A percentile compares a stretch with the other conserved stretches of the same genome.
Evolutionary conservation across 495 filamentous ascomycete genomes (phyloP).

Genomic region (Penicillium samsonianum): DNA sequence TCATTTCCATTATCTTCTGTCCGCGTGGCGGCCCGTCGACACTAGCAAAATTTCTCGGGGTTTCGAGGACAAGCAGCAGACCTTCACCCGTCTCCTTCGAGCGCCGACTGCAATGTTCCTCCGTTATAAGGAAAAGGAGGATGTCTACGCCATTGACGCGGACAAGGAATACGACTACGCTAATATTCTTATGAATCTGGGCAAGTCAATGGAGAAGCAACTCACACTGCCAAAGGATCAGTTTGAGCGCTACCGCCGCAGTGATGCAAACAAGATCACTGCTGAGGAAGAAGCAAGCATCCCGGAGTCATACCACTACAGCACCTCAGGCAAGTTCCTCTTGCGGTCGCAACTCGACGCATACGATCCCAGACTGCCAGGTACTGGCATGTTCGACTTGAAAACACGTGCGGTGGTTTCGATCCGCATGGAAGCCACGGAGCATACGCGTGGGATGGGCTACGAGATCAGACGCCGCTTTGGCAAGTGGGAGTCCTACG

Average conservation of each 20-base stretch:
- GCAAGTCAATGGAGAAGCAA: conserved; percentile 94
- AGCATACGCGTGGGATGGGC: conserved; percentile 72
- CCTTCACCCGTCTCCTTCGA: conserved; percentile 70
- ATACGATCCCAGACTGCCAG: conserved; percentile 80
- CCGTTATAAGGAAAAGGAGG: conserved; percentile 79
- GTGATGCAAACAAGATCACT: conserved; percentile 60
- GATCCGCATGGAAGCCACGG: conserved; percentile 78
- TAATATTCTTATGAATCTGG: conserved; percentile 85
- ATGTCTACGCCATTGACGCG: conserved; percentile 92
- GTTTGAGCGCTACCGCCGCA: conserved; percentile 79
- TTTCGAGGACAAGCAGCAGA: conserved; percentile 59
- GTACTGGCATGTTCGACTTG: conserved; percentile 93
- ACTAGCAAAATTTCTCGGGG: conserved; percentile 59
- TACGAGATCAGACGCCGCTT: conserved; percentile 80
- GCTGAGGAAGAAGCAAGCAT: conserved; percentile 63
- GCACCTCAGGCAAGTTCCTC: conserved; percentile 83
- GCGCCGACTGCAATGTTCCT: conserved; percentile 81
- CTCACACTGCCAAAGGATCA: conserved; percentile 79
- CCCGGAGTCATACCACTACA: conserved; percentile 83
- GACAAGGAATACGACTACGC: conserved; percentile 90
- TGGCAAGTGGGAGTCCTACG: conserved; percentile 85
- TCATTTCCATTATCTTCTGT: conserved; percentile 93
- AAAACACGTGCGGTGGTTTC: conserved; percentile 92
- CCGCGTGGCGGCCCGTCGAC: conserved; percentile 75
- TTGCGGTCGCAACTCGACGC: conserved; percentile 97